phyloP scores from a whole-genome alignment of 768 basidiomycete genomes.

The Leccinum obscurum region DNA sequence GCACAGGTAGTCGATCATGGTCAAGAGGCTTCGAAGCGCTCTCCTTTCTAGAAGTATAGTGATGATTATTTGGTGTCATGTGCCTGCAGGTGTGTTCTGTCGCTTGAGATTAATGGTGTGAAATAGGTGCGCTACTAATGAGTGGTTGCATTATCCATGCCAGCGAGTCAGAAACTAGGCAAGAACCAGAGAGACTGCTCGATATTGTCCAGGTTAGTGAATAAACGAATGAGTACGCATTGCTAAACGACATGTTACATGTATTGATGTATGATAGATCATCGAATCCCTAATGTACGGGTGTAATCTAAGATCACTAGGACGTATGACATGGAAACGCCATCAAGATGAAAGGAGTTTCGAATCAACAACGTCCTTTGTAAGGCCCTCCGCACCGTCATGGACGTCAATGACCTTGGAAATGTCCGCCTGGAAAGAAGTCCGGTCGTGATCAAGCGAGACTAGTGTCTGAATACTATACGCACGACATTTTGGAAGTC shows the following conservation, averaged over 20 bases:
- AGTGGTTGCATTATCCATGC: neutral
- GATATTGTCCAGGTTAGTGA: neutral
- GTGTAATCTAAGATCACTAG: neutral
- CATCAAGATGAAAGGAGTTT: constrained; percentile 41
- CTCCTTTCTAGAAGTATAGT: no score
- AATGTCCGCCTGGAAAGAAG: constrained; percentile 58
- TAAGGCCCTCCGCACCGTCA: constrained; percentile 81
- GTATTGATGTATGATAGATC: neutral
- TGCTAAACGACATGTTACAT: neutral
- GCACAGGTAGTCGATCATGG: neutral
- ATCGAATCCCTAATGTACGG: neutral
- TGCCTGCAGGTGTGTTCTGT: no score
- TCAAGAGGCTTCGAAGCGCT: no score
- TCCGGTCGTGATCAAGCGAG: constrained; percentile 3
- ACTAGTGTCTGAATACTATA: constrained; percentile 7
- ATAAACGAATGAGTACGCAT: neutral
- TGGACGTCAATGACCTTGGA: constrained; percentile 79
- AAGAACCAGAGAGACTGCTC: constrained; percentile 6
- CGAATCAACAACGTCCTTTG: constrained; percentile 67
- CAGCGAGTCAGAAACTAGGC: neutral
- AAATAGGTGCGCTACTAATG: no score
- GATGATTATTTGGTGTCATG: no score
- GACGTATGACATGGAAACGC: neutral
- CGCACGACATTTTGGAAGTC: constrained; percentile 79
- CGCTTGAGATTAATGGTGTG: no score